A percentile compares a stretch with the other conserved stretches of the same genome.
Evolutionary conservation across 106 monocot species (phyloP).

Genomic region (Dendrobium nobile): DNA sequence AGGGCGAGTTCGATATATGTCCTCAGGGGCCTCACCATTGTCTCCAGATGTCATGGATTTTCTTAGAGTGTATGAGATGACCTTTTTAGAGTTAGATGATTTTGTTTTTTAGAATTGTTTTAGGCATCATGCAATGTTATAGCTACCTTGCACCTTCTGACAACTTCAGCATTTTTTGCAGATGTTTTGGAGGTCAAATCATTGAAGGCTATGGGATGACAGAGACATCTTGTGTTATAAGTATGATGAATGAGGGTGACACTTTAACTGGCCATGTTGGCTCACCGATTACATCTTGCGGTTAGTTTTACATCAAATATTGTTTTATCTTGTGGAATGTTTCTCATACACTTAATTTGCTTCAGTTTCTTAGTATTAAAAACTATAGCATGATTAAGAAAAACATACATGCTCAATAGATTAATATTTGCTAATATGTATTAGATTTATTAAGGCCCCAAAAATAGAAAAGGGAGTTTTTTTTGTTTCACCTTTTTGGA

Average conservation of each 20-base stretch:
- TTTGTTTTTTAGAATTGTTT: background rate
- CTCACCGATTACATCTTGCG: constrained; percentile 80
- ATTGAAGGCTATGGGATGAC: constrained; percentile 99
- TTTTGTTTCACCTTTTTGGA: too few relatives aligned
- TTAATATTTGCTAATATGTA: background rate
- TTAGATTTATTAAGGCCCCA: too few relatives aligned
- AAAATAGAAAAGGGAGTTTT: too few relatives aligned
- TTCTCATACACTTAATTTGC: background rate
- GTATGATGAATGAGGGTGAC: constrained; percentile 66
- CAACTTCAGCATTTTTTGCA: constrained; percentile 18
- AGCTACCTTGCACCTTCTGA: background rate
- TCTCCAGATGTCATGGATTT: constrained; percentile 92
- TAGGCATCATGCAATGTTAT: background rate
- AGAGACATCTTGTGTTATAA: constrained; percentile 84
- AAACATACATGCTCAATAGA: background rate
- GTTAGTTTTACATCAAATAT: constrained; percentile 26
- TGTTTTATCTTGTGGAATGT: background rate
- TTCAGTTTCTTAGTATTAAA: background rate
- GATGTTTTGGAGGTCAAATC: constrained; percentile 80
- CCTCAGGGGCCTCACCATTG: constrained; percentile 92
- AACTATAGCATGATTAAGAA: background rate
- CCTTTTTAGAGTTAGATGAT: background rate
- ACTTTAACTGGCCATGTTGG: constrained; percentile 87
- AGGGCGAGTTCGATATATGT: constrained; percentile 77
- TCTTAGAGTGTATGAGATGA: constrained; percentile 62